Conservation (phyloP, 2,329 filamentous ascomycete species). For the Paecilomyces dactylethromorphus region DNA sequence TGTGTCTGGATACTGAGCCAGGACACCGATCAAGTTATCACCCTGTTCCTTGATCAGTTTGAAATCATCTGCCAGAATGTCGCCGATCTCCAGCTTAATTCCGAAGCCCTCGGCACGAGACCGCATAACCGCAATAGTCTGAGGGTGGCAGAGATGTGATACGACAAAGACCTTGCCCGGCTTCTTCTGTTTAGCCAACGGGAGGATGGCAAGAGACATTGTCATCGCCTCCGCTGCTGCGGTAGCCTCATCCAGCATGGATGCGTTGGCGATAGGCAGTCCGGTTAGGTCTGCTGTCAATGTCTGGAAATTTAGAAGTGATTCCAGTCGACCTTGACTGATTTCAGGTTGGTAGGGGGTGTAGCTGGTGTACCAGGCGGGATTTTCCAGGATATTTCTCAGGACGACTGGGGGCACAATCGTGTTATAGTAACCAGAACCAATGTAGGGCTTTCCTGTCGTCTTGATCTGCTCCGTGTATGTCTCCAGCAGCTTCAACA, state of each 20-base stretch:
- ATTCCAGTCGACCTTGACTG: slow-evolving; percentile 88
- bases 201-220: slow-evolving; percentile 71
- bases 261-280: slow-evolving; percentile 83
- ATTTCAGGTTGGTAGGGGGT: slow-evolving; percentile 97
- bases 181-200: slow-evolving; percentile 64
- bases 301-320: slow-evolving; percentile 91
- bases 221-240: slow-evolving; percentile 96
- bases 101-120: slow-evolving; percentile 89
- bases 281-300: slow-evolving; percentile 83
- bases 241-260: slow-evolving; percentile 82
- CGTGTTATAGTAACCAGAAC: slow-evolving; percentile 83
- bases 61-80: slow-evolving; percentile 61
- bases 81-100: slow-evolving; percentile 67
- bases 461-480: slow-evolving; percentile 53
- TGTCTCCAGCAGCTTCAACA: slow-evolving; percentile 33
- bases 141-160: slow-evolving; percentile 73
- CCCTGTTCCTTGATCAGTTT: slow-evolving; percentile 66
- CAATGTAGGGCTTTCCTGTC: slow-evolving; percentile 64
- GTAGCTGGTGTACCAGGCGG: slow-evolving; percentile 96
- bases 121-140: slow-evolving; percentile 76
- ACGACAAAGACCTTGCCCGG: slow-evolving; percentile 76
- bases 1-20: slow-evolving; percentile 94
- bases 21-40: slow-evolving; percentile 76
- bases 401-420: slow-evolving; percentile 83
- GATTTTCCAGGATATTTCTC: slow-evolving; percentile 85